Evolutionary conservation across 23 red algal species (phyloP).

Genomic region (Gracilaria gracilis): DNA sequence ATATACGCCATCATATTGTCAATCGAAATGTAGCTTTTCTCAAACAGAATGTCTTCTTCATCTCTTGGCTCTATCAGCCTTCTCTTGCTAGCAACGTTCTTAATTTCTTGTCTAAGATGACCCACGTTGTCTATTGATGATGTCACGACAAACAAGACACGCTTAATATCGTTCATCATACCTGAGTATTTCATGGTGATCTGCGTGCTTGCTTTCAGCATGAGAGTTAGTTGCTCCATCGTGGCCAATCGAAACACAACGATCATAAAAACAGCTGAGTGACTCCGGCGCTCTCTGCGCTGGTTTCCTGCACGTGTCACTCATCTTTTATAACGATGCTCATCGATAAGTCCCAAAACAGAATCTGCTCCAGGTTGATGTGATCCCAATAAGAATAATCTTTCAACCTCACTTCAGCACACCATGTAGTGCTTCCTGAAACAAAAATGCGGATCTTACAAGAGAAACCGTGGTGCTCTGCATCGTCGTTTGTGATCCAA

Average conservation of each 20-base stretch:
- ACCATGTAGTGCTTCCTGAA: background rate
- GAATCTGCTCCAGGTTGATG: background rate
- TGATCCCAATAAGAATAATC: constrained; percentile 22
- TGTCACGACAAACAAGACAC: constrained; percentile 1
- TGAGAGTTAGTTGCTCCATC: background rate
- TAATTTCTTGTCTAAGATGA: background rate
- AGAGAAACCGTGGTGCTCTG: background rate
- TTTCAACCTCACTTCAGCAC: background rate
- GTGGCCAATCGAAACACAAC: background rate
- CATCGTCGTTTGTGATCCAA: background rate
- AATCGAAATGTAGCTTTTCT: background rate
- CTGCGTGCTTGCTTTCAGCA: background rate
- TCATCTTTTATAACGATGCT: too few species aligned
- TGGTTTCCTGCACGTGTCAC: too few species aligned
- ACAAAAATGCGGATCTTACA: background rate
- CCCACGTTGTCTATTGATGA: background rate
- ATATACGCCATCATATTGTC: constrained; percentile 3
- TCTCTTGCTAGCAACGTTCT: background rate
- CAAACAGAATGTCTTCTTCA: constrained; percentile 10
- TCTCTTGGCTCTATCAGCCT: background rate
- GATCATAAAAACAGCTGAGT: too few species aligned
- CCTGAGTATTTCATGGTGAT: constrained; percentile 2
- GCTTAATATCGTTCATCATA: background rate
- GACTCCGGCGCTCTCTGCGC: too few species aligned
- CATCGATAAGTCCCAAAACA: constrained; percentile 1